Evolutionary conservation across 2,329 filamentous ascomycete genomes (phyloP), one percentile per base, ranked within the genome.

Genomic region (Cladophialophora psammophila): DNA sequence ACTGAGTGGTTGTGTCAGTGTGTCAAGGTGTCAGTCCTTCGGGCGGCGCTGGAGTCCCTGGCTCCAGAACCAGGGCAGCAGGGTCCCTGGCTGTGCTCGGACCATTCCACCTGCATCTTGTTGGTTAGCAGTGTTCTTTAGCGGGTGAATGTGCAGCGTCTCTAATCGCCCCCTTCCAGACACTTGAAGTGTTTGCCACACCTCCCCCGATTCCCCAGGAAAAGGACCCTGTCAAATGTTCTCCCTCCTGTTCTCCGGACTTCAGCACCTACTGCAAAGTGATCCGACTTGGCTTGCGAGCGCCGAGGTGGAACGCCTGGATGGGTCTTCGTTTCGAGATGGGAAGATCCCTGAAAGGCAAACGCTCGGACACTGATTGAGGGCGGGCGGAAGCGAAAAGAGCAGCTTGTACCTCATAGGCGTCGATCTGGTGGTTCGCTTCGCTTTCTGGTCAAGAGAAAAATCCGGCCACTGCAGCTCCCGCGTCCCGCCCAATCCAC

Each of bases 341-440:
- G 40, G n/a, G 26, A 26, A 45, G 5, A n/a, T 18, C n/a, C 40
- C 15, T 15, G 18, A 45, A 45, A 18, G 40, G 40, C 40, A 45
- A 18, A 45, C 7, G 40, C 18, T 45, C n/a, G 40, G 40, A 45
- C 40, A 45, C 15, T 26, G 26, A 45, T 8, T 45, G 40, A 9
- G 40, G n/a, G 15, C 40, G 7, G 18, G 26, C 9, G 45, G 26
- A 48, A 50, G 45, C 9, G 45, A 50, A 50, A 26, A 50, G 13
- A 20, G 45, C 45, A 50, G 45, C 8, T 2, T 50, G 26, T 26
- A 26, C 26, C 26, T 50, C 18, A n/a, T 50, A 26, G 45, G 45
- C 45, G 45, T 50, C 45, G 45, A 50, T 50, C 45, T 50, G 45
- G 18, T 50, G 45, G 45, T 50, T 50, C 45, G 45, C 45, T 50